Conservation (phyloP, 495 filamentous ascomycete species). For the Letharia columbiana region DNA sequence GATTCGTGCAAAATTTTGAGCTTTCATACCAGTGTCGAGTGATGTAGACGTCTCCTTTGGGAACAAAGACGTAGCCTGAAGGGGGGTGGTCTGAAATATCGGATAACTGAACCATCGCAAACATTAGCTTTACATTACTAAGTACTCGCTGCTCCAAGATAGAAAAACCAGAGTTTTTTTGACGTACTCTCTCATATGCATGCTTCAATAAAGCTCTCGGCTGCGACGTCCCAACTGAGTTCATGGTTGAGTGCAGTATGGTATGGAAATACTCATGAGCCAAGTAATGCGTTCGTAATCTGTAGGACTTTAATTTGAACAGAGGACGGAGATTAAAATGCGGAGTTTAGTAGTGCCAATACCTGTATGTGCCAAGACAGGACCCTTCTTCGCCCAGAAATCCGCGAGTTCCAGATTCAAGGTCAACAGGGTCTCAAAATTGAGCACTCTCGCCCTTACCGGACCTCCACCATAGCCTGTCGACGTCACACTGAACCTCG, state of each 20-base stretch:
- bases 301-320: no score
- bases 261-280: background rate
- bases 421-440: no score
- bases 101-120: background rate
- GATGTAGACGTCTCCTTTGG: conserved; percentile 16
- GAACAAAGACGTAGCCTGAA: conserved; percentile 13
- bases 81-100: background rate
- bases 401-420: no score
- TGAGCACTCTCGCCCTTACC: background rate
- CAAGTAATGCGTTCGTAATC: background rate
- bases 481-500: background rate
- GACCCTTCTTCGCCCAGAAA: background rate
- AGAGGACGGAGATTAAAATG: no score
- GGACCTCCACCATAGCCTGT: background rate
- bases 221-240: background rate
- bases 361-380: background rate
- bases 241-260: background rate
- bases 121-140: background rate
- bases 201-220: conserved; percentile 5
- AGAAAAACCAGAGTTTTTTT: background rate
- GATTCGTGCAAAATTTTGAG: background rate
- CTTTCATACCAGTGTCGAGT: conserved; percentile 13
- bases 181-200: conserved; percentile 7
- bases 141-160: background rate
- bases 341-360: background rate